phyloP scores from a whole-genome alignment of 345 rosid genomes.

The Populus nigra region DNA sequence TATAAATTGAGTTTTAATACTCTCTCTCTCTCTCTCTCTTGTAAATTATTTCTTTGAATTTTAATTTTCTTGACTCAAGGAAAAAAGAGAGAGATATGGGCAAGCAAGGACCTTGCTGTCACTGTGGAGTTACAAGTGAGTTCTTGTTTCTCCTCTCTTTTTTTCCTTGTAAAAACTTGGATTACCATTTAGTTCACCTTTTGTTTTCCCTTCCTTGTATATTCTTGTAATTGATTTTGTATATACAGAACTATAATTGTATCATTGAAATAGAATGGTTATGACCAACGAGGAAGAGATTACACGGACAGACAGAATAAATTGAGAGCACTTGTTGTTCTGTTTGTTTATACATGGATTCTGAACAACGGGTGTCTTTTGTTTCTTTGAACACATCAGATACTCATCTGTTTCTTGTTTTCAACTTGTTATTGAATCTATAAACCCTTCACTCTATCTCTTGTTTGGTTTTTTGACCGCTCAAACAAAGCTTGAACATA shows the following conservation, averaged over 20 bases:
- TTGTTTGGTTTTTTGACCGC: conserved; percentile 23
- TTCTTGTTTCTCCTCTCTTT: conserved; percentile 57
- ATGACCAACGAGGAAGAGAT: conserved; percentile 20
- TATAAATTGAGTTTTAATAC: conserved; percentile 11
- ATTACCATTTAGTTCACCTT: conserved; percentile 12
- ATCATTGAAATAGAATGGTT: conserved; percentile 20
- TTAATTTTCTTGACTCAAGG: conserved; percentile 22
- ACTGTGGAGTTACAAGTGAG: conserved; percentile 99
- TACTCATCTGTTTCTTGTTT: conserved; percentile 9
- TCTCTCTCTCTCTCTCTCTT: conserved; percentile 3
- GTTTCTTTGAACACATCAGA: conserved; percentile 14
- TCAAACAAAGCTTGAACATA: conserved; percentile 22
- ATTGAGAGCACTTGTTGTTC: conserved; percentile 24
- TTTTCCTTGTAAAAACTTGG: neutral
- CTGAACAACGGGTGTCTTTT: conserved; percentile 9
- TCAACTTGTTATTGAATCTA: conserved; percentile 18
- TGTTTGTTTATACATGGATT: conserved; percentile 29
- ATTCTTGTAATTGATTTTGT: conserved; percentile 11
- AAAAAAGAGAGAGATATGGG: conserved; percentile 57
- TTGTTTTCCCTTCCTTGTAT: neutral
- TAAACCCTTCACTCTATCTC: neutral
- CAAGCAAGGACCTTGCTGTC: conserved; percentile 95
- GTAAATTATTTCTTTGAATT: conserved; percentile 22
- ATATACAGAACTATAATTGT: conserved; percentile 2
- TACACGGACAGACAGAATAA: conserved; percentile 17